Conservation (phyloP, 352 stramenopile species). For the Pythium myriotylum region DNA sequence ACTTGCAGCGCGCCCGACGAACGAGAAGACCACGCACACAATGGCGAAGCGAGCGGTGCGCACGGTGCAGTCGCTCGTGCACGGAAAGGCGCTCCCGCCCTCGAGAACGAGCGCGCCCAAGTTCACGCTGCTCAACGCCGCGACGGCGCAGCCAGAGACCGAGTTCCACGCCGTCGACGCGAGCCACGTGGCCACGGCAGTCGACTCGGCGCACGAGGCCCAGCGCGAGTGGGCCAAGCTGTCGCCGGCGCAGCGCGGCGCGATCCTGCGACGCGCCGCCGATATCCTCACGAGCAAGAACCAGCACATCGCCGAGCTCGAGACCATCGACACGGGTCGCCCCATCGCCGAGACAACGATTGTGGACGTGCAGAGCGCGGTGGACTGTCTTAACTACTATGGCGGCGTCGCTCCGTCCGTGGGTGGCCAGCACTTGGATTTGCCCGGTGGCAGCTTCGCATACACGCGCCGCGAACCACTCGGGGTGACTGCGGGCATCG, state of each 20-base stretch:
- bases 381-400: constrained; percentile 84
- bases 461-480: constrained; percentile 80
- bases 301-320: constrained; percentile 67
- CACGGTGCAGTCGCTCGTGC: constrained; percentile 70
- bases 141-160: constrained; percentile 50
- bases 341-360: constrained; percentile 73
- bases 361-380: constrained; percentile 70
- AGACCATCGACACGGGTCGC: constrained; percentile 80
- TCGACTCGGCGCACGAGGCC: constrained; percentile 40
- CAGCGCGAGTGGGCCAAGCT: constrained; percentile 70
- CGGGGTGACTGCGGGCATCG: constrained; percentile 73
- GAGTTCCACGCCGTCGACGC: constrained; percentile 51
- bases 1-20: not conserved
- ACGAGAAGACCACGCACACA: not conserved
- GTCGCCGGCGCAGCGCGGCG: constrained; percentile 61
- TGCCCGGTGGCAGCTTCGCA: constrained; percentile 67
- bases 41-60: constrained; percentile 20
- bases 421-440: constrained; percentile 68
- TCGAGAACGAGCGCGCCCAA: constrained; percentile 15
- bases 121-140: constrained; percentile 68
- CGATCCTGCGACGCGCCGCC: constrained; percentile 62
- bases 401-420: constrained; percentile 63
- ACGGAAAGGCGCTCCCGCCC: constrained; percentile 57
- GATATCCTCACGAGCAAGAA: constrained; percentile 62
- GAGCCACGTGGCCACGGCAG: constrained; percentile 52